Base-by-base conservation (phyloP, 495 filamentous ascomycete species). In the Glarea lozoyensis region DNA sequence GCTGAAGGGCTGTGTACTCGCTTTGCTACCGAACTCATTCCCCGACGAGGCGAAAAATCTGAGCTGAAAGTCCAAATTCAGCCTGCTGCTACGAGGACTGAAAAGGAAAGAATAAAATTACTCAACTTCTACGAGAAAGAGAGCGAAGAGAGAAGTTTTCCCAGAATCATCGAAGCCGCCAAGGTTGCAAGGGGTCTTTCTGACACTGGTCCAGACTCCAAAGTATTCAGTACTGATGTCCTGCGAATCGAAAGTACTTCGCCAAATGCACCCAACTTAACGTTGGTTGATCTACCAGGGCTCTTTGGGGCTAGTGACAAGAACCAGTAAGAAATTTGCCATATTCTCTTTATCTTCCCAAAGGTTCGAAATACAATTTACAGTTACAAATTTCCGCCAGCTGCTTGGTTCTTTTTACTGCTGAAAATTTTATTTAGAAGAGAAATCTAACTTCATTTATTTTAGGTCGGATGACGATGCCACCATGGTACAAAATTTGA, bases 1-100 rank as follows among this genome's bases (percentile, higher is more conserved):
- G 73, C 80, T 31, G 72, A 74, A 41, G 76, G 70, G 34, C 53
- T 79, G 0, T 86, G 82, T 56, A 86, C 82, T 0, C 67, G 78
- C 0, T 84, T 84, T 44, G 75, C 81, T 2, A 85, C 77, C 0
- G 79, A 87, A 50, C 31, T 54, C 1, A 49, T 45, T 27, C 42
- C 49, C 1, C 50, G 50, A 2, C 40, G 43, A 1, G 42, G 31
- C 9, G 1, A 40, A 23, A 23, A 32, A 12, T 10, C 11, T 17
- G 10, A 19, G 6, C 35, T 49, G 9, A 37, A 10, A 10, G 38
- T 39, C 17, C 25, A 20, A 10, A 42, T 53, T 13, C 21, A 41
- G 7, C 46, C 50, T 6, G 32, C 15, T 2, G 23, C 37, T 6
- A 12, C 32, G 5, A 30, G 45, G 15, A 0, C 25, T 1, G 2